Percentiles rank a stretch among this genome's conserved stretches.
phyloP scores from a whole-genome alignment of 306 rosid genomes.

The Hylodesmum podocarpum region DNA sequence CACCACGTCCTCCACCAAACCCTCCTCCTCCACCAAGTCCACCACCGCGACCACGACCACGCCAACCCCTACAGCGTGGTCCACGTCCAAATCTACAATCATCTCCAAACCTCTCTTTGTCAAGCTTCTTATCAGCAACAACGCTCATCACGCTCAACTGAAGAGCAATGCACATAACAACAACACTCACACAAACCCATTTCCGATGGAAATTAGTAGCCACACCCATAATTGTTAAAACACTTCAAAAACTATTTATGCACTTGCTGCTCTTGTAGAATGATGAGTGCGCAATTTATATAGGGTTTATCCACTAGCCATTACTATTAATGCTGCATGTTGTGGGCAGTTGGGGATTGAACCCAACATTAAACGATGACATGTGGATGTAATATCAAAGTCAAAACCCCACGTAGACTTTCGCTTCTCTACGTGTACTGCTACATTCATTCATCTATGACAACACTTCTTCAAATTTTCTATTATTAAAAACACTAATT shows the following conservation, averaged over 20 bases:
- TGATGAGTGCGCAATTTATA: conserved; percentile 31
- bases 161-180: conserved; percentile 55
- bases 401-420: conserved; percentile 24
- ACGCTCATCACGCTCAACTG: conserved; percentile 44
- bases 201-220: conserved; percentile 32
- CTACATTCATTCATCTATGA: background rate
- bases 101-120: conserved; percentile 45
- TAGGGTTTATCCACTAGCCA: conserved; percentile 40
- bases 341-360: conserved; percentile 51
- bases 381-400: conserved; percentile 10
- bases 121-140: conserved; percentile 58
- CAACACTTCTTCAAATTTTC: too few species aligned
- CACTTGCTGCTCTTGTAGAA: background rate
- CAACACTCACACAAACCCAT: conserved; percentile 50
- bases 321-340: conserved; percentile 38
- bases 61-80: conserved; percentile 49
- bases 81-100: conserved; percentile 58
- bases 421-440: background rate
- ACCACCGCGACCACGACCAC: conserved; percentile 49
- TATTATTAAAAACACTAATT: too few species aligned
- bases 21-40: conserved; percentile 14
- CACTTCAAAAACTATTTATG: background rate
- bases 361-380: conserved; percentile 34
- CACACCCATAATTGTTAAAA: conserved; percentile 27
- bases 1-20: conserved; percentile 18